Percentiles rank a stretch among this genome's conserved stretches.
These are phyloP conservation scores for Geosmithia putterillii DNA, from an alignment of 2,329 filamentous ascomycete genomes.

Conservation along the genomic window DNA sequence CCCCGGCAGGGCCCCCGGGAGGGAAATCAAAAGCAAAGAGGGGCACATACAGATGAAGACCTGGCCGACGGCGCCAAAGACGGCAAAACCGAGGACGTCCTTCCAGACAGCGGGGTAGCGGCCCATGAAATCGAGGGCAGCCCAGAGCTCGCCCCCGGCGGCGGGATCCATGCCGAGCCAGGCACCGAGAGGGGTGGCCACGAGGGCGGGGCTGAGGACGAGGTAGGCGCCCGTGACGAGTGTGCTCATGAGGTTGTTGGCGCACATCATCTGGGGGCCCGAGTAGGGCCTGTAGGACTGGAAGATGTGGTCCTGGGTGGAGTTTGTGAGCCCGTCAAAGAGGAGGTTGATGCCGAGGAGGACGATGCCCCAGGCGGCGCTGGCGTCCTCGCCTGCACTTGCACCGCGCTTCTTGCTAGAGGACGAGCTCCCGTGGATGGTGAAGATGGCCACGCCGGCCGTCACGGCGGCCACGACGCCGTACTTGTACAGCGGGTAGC, in stretches of 20 bases:
- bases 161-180: conserved; percentile 55
- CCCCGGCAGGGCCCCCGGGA: neutral
- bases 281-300: conserved; percentile 64
- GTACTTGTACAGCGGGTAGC: conserved; percentile 95
- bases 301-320: conserved; percentile 93
- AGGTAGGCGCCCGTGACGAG: conserved; percentile 67
- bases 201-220: conserved; percentile 67
- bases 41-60: conserved; percentile 71
- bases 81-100: conserved; percentile 81
- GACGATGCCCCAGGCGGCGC: conserved; percentile 66
- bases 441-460: conserved; percentile 86
- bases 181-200: conserved; percentile 49
- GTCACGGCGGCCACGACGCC: conserved; percentile 85
- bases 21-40: neutral
- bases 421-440: conserved; percentile 63
- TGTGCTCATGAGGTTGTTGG: conserved; percentile 83
- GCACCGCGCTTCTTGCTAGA: conserved; percentile 24
- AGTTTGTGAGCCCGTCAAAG: conserved; percentile 93
- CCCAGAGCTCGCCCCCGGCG: conserved; percentile 61
- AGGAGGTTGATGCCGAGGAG: conserved; percentile 81
- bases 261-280: conserved; percentile 99
- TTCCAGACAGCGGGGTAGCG: conserved; percentile 71
- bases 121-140: conserved; percentile 71
- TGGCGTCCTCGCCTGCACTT: conserved; percentile 35
- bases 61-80: conserved; percentile 85